These are phyloP conservation scores for Gastrolobium villosum DNA, from an alignment of 306 rosid genomes.

Conservation along the genomic window DNA sequence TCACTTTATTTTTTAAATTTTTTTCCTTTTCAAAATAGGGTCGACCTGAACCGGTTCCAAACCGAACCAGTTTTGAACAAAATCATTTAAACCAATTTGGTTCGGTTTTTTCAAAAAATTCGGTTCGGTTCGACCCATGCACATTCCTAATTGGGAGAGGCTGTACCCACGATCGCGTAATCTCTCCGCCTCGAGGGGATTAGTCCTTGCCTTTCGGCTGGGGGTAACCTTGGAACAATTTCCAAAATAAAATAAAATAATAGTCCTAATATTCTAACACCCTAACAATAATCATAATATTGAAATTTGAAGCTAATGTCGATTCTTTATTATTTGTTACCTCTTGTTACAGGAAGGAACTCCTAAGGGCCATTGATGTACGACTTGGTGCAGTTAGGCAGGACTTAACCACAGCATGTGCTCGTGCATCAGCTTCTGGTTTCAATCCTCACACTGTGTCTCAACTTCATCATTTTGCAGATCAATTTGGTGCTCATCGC, in stretches of 20 bases:
- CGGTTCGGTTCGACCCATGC: no score
- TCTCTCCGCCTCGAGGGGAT: no score
- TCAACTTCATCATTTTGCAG: slow-evolving; percentile 81
- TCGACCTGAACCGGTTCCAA: no score
- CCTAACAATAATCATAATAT: neutral
- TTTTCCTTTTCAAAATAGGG: no score
- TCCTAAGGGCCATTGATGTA: slow-evolving; percentile 92
- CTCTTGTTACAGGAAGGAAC: slow-evolving; percentile 80
- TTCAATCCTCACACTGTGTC: slow-evolving; percentile 75
- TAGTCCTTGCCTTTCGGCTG: no score
- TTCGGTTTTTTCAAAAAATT: no score
- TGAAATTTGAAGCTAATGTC: slow-evolving; percentile 5
- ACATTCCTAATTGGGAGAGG: no score
- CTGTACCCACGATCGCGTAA: no score
- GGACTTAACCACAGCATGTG: slow-evolving; percentile 81
- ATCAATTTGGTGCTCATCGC: slow-evolving; percentile 76
- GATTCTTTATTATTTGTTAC: neutral
- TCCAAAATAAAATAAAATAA: neutral
- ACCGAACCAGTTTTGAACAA: no score
- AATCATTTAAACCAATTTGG: no score
- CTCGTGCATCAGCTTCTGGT: slow-evolving; percentile 90
- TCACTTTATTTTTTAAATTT: no score
- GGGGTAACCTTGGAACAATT: no score
- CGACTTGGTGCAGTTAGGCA: slow-evolving; percentile 84
- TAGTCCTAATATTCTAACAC: neutral